These are phyloP conservation scores for Leccinum arenicola DNA, from an alignment of 768 basidiomycete genomes.

Conservation along the genomic window DNA sequence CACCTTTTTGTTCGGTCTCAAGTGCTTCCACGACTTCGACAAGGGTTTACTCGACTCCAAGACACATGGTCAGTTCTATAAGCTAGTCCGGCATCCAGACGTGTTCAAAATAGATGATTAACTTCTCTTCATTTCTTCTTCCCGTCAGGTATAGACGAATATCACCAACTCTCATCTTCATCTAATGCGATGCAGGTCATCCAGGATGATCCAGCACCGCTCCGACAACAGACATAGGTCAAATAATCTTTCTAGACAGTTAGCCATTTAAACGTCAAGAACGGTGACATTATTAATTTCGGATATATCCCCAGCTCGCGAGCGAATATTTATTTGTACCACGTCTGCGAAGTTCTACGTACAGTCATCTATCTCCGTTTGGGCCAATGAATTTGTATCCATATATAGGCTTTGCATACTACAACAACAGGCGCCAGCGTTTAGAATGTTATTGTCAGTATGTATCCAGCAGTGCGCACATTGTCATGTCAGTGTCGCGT, in stretches of 20 bases:
- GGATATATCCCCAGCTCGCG: slow-evolving; percentile 1
- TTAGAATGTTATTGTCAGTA: no score
- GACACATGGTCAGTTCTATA: slow-evolving; percentile 61
- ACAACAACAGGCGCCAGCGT: no score
- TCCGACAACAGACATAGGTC: slow-evolving; percentile 61
- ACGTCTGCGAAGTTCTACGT: slow-evolving; percentile 5
- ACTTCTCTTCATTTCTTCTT: slow-evolving; percentile 11
- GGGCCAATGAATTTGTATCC: no score
- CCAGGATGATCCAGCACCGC: slow-evolving; percentile 40
- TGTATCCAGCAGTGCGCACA: no score
- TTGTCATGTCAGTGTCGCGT: no score
- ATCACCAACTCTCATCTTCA: slow-evolving; percentile 42
- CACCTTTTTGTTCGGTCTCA: slow-evolving; percentile 74
- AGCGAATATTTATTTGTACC: not conserved
- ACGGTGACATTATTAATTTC: not conserved
- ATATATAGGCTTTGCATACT: no score
- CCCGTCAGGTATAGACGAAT: slow-evolving; percentile 46
- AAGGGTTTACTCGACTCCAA: slow-evolving; percentile 75
- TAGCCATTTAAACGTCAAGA: no score
- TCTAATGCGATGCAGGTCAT: slow-evolving; percentile 41
- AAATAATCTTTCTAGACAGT: no score
- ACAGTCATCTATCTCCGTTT: not conserved
- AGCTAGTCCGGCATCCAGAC: slow-evolving; percentile 27
- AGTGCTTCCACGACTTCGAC: slow-evolving; percentile 81
- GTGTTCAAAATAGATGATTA: slow-evolving; percentile 37